A percentile compares a stretch with the other conserved stretches of the same genome.
These are phyloP conservation scores for Petrea volubilis DNA, from an alignment of 257 asterid species.

Conservation along the genomic window DNA sequence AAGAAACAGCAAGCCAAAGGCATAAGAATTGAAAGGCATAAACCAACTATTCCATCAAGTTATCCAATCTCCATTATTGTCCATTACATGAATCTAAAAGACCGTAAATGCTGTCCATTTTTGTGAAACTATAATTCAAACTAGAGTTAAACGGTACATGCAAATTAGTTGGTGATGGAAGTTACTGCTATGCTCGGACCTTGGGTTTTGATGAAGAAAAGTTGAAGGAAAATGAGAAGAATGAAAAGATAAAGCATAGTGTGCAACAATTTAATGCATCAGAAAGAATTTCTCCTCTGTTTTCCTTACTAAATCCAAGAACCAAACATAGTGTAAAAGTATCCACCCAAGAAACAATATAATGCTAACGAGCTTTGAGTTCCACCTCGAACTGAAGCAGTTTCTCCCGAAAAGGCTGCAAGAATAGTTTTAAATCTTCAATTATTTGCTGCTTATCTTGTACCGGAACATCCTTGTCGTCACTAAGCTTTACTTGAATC, in stretches of 20 bases:
- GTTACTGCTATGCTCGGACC: too few relatives aligned
- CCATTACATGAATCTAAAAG: constrained; percentile 22
- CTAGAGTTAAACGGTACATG: constrained; percentile 26
- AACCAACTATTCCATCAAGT: too few relatives aligned
- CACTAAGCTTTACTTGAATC: constrained; percentile 67
- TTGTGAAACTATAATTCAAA: background rate
- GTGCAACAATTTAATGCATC: too few relatives aligned
- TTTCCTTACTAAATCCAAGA: too few relatives aligned
- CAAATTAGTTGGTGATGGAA: background rate
- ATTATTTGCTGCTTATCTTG: constrained; percentile 57
- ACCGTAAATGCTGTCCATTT: background rate
- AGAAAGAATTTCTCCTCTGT: too few relatives aligned
- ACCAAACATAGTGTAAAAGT: too few relatives aligned
- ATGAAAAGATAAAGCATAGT: too few relatives aligned
- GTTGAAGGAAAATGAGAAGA: too few relatives aligned
- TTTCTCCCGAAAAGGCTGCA: constrained; percentile 70
- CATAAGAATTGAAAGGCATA: too few relatives aligned
- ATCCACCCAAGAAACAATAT: too few relatives aligned
- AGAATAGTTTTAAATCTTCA: constrained; percentile 52
- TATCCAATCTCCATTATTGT: constrained; percentile 8
- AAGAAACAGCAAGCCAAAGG: too few relatives aligned
- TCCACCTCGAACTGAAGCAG: constrained; percentile 74
- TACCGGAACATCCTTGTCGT: constrained; percentile 56
- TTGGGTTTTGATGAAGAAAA: too few relatives aligned
- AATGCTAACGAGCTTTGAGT: constrained; percentile 70